Base-by-base conservation (phyloP, 2,329 filamentous ascomycete genomes). In the Teratosphaeria viscida region DNA sequence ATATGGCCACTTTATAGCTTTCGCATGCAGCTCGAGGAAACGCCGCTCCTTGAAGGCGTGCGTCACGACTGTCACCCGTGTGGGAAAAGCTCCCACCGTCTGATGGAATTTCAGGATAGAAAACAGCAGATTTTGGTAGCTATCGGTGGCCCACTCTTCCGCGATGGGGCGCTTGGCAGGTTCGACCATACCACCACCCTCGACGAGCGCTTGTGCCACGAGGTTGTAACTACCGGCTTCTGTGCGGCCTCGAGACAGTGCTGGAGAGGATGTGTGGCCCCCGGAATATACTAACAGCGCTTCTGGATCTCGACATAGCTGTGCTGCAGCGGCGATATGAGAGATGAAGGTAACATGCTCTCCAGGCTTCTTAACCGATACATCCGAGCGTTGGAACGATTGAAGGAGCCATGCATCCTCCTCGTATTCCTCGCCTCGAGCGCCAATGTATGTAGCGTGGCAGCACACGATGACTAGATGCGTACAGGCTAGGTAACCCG, bases 121-220 rank as follows among this genome's bases (percentile, higher is more conserved):
- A 71, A 92, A 91, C 16, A 95, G 75, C 5, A 96, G 75, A 70
- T 96, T 96, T 70, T 91, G 86, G 69, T 90, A 92, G 1, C 88
- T 92, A 73, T 96, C 92, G 1, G 92, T 84, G 0, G 92, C 90
- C 58, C 82, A 79, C 8, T 85, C 81, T 69, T 96, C 91, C 2
- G 35, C 34, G 60, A 16, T 58, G 57, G 19, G 65, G 62, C 49
- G 64, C 64, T 11, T 65, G 58, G 37, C 57, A 57, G 63, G 57
- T n/a, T 62, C 54, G 12, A 61, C 63, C 57, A 26, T 27, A 26
- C 52, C 5, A 11, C 52, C 52, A 14, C 5, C 12, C 23, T 54
- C 52, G 26, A 32, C 52, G 12, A 65, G 61, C 54, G 61, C 58
- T 52, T 61, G 60, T 26, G 63, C 37, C 19, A 63, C 60, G 16